Evolutionary conservation across 208 protist genomes (phyloP).

Genomic region (Entamoeba invadens): DNA sequence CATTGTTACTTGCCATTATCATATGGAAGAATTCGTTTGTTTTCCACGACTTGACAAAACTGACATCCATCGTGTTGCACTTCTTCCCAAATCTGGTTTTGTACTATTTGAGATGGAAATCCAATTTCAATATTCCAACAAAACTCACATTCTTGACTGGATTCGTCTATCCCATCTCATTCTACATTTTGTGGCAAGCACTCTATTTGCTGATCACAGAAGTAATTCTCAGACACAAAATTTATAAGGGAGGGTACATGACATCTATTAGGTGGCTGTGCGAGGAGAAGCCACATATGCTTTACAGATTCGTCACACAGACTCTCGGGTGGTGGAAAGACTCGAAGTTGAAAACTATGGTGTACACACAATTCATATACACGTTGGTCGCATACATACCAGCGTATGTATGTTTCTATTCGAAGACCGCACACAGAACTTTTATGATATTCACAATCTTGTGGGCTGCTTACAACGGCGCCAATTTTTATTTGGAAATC

Average conservation of each 20-base stretch:
- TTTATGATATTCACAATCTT: neutral
- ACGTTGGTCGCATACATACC: neutral
- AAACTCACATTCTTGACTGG: neutral
- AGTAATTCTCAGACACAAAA: neutral
- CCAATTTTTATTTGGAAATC: neutral
- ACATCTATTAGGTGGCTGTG: neutral
- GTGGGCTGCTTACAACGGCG: neutral
- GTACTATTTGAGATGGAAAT: constrained; percentile 7
- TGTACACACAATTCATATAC: neutral
- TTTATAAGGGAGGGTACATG: neutral
- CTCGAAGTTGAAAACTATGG: neutral
- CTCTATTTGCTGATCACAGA: neutral
- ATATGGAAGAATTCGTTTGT: constrained; percentile 41
- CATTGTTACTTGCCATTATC: constrained; percentile 32
- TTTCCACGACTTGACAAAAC: constrained; percentile 44
- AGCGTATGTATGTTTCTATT: neutral
- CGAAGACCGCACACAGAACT: neutral
- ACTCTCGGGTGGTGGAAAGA: neutral
- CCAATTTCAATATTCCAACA: neutral
- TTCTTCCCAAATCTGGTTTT: constrained; percentile 27
- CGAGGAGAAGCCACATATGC: neutral
- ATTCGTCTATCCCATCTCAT: neutral
- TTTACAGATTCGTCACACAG: neutral
- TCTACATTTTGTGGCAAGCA: neutral
- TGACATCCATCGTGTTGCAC: constrained; percentile 45